Percentiles rank a stretch among this genome's conserved stretches.
Evolutionary conservation across 192 early-diverging fungal species (phyloP).

Genomic region (Paraglomus brasilianum): DNA sequence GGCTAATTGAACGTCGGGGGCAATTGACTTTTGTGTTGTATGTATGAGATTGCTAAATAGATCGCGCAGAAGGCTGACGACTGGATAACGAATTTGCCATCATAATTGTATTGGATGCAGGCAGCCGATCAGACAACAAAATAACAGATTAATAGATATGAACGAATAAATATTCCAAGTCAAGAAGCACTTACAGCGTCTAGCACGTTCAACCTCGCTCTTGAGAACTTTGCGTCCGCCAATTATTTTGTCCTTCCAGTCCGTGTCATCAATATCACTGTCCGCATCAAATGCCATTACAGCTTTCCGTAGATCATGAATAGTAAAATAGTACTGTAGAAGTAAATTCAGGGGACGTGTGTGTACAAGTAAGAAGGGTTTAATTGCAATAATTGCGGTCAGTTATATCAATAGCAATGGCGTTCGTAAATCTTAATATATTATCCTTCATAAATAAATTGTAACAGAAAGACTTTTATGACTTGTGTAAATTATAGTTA

Average conservation of each 20-base stretch:
- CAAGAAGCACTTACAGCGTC: slow-evolving; percentile 44
- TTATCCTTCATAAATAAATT: too few relatives aligned
- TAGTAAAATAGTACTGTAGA: slow-evolving; percentile 66
- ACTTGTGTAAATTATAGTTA: too few relatives aligned
- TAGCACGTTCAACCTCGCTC: slow-evolving; percentile 46
- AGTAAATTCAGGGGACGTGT: background rate
- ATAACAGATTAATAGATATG: background rate
- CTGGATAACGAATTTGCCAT: slow-evolving; percentile 31
- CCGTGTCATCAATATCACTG: slow-evolving; percentile 35
- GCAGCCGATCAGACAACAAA: too few relatives aligned
- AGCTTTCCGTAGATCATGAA: slow-evolving; percentile 59
- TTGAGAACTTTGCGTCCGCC: slow-evolving; percentile 45
- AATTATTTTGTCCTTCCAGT: slow-evolving; percentile 46
- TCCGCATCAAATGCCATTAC: slow-evolving; percentile 55
- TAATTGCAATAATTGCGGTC: background rate
- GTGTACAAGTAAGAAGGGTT: background rate
- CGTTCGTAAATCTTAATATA: background rate
- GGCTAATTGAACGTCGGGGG: slow-evolving; percentile 57
- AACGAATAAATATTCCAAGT: background rate
- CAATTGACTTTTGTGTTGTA: slow-evolving; percentile 43
- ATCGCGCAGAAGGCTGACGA: slow-evolving; percentile 50
- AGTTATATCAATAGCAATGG: background rate
- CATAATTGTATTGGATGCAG: background rate
- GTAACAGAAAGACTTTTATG: too few relatives aligned
- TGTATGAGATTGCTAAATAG: slow-evolving; percentile 53